Evolutionary conservation across 2,329 filamentous ascomycete species (phyloP).

Genomic region (Paecilomyces sp.): DNA sequence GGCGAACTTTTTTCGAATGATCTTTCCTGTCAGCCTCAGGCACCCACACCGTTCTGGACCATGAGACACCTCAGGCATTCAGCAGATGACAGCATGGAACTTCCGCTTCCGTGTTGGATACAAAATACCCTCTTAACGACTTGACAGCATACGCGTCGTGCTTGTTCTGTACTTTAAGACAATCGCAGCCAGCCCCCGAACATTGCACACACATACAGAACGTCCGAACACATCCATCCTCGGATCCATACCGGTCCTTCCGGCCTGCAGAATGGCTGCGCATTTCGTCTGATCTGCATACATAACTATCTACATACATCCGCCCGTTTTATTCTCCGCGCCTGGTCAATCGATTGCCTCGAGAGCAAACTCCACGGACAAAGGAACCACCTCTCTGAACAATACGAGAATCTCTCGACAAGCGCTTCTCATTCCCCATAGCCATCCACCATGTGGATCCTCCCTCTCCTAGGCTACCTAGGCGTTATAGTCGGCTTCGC

Average conservation of each 20-base stretch:
- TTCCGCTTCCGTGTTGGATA: background rate
- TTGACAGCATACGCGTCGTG: background rate
- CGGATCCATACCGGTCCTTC: background rate
- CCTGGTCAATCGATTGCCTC: background rate
- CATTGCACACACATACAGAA: background rate
- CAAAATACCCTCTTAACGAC: too few species aligned
- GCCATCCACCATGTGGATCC: slow-evolving; percentile 74
- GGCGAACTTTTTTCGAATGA: background rate
- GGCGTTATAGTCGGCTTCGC: slow-evolving; percentile 83
- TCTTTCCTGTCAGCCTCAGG: background rate
- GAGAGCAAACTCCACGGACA: background rate
- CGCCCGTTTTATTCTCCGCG: background rate
- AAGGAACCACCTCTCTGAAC: background rate
- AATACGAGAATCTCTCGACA: background rate
- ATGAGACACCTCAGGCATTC: background rate
- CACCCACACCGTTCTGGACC: background rate
- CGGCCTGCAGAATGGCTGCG: background rate
- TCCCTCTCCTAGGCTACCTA: slow-evolving; percentile 83
- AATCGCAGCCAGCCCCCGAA: background rate
- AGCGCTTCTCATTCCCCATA: background rate
- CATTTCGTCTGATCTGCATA: background rate
- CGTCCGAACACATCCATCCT: background rate
- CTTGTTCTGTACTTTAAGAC: background rate
- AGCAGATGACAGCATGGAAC: background rate
- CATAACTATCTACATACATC: background rate